Conservation (phyloP, 1,139 yeast species). For the Nematodospora anomalae region DNA sequence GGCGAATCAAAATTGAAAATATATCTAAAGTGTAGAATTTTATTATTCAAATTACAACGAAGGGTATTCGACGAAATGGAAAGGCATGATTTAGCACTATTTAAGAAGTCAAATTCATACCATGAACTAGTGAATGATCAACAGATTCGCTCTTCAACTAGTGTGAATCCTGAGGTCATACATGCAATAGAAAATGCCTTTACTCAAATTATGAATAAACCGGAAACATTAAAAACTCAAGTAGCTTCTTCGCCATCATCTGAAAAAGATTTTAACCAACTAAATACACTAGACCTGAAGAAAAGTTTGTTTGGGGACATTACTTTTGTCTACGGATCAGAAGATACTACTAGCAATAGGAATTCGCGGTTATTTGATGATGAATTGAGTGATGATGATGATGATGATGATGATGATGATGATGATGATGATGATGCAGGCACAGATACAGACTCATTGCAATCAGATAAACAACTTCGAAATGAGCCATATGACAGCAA, state of each 20-base stretch:
- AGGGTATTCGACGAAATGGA: constrained; percentile 51
- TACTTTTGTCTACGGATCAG: constrained; percentile 26
- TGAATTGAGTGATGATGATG: constrained; percentile 31
- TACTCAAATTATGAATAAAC: constrained; percentile 52
- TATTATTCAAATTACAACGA: constrained; percentile 57
- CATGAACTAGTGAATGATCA: constrained; percentile 13
- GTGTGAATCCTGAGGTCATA: constrained; percentile 46
- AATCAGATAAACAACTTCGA: constrained; percentile 21
- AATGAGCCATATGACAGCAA: background rate
- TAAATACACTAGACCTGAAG: constrained; percentile 18
- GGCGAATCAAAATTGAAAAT: constrained; percentile 13
- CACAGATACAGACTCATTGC: constrained; percentile 32
- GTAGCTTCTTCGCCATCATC: background rate
- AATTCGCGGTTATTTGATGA: constrained; percentile 34
- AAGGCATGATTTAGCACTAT: constrained; percentile 52
- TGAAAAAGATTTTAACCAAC: constrained; percentile 3
- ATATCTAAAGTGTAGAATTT: constrained; percentile 52
- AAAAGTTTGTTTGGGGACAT: constrained; percentile 39
- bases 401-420: constrained; percentile 10
- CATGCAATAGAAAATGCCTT: constrained; percentile 73
- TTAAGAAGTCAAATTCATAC: constrained; percentile 37
- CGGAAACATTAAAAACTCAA: constrained; percentile 1
- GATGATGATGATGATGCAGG: constrained; percentile 31
- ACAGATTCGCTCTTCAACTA: background rate
- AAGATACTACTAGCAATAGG: constrained; percentile 17